These are phyloP conservation scores for Serendipita sp. DNA, from an alignment of 768 basidiomycete genomes.

Conservation along the genomic window DNA sequence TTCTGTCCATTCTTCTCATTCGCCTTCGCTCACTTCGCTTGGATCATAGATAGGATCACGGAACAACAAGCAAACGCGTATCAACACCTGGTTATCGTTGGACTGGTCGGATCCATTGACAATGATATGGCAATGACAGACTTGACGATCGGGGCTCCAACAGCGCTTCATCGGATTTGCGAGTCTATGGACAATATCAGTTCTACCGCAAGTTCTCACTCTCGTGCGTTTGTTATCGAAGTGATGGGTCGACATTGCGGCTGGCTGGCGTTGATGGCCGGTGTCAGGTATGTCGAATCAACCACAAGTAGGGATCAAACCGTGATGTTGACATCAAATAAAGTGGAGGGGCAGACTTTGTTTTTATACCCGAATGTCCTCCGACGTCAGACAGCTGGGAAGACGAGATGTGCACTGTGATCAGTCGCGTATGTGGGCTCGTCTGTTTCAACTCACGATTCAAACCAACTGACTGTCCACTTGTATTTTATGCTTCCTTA, in stretches of 20 bases:
- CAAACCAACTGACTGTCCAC: neutral
- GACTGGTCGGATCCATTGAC: conserved; percentile 97
- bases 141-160: conserved; percentile 90
- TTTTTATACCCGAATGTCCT: conserved; percentile 93
- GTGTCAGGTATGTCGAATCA: conserved; percentile 48
- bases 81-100: conserved; percentile 83
- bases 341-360: conserved; percentile 85
- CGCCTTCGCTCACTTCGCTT: neutral
- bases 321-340: neutral
- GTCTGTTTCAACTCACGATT: neutral
- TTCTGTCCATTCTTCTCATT: neutral
- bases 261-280: conserved; percentile 92
- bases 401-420: conserved; percentile 73
- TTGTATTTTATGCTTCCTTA: neutral
- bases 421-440: conserved; percentile 44
- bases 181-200: conserved; percentile 98
- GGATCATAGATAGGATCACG: conserved; percentile 49
- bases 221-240: conserved; percentile 92
- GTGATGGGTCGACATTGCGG: conserved; percentile 99
- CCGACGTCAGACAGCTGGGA: conserved; percentile 73
- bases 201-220: conserved; percentile 90
- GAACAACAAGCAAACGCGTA: conserved; percentile 53
- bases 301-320: neutral
- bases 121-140: conserved; percentile 99
- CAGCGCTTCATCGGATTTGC: conserved; percentile 90